Evolutionary conservation across 768 basidiomycete genomes (phyloP).

Genomic region (Suillus placidus): DNA sequence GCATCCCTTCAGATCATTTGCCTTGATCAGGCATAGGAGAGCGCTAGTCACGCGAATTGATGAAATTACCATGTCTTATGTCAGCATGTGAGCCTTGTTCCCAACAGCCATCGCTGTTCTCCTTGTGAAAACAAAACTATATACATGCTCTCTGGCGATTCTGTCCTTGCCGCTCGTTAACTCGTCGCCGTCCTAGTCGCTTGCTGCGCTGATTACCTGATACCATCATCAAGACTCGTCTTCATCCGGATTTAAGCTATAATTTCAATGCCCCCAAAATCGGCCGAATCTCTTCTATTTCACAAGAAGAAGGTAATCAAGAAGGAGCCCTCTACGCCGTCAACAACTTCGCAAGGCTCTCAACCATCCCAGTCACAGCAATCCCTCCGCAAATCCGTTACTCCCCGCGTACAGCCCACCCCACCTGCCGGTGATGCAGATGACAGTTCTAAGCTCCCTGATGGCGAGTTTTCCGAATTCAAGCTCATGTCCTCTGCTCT

Average conservation of each 20-base stretch:
- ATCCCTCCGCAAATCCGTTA: conserved; percentile 40
- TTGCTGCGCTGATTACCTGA: neutral
- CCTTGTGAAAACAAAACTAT: neutral
- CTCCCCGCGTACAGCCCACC: conserved; percentile 43
- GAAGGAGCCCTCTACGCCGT: conserved; percentile 22
- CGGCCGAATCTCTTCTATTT: conserved; percentile 57
- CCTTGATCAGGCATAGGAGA: neutral
- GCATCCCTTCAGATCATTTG: conserved; percentile 1
- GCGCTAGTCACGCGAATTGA: neutral
- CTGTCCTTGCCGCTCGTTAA: conserved; percentile 1
- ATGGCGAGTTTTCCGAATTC: conserved; percentile 74
- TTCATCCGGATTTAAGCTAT: neutral
- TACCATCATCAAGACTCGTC: neutral
- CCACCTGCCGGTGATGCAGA: conserved; percentile 48
- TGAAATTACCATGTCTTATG: neutral
- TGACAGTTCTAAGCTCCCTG: conserved; percentile 58
- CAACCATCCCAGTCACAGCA: conserved; percentile 12
- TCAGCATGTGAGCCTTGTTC: conserved; percentile 6
- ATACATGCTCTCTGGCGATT: conserved; percentile 7
- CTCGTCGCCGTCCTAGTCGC: neutral
- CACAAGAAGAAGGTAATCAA: conserved; percentile 54
- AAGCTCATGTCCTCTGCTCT: conserved; percentile 76
- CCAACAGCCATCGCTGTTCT: neutral
- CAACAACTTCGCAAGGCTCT: conserved; percentile 17
- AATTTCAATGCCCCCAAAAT: conserved; percentile 31